Percentiles rank a stretch among this genome's conserved stretches.
Conservation (phyloP, 176 grass and related monocot species). For the barley (Hordeum vulgare) region DNA sequence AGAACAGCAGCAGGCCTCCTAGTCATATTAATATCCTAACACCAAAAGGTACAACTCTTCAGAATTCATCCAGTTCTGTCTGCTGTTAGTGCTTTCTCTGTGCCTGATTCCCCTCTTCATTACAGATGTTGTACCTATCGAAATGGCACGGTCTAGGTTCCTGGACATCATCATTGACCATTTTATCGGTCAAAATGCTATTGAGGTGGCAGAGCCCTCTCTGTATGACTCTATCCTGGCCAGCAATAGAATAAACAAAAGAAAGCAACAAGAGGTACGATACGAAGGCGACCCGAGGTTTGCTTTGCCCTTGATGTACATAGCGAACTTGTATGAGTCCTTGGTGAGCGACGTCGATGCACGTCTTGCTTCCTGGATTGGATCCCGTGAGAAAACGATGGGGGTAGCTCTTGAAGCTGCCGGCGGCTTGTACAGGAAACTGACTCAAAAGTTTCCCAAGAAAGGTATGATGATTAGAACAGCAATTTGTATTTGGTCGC, state of each 20-base stretch:
- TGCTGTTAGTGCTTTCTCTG: neutral
- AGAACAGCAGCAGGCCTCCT: conserved; percentile 57
- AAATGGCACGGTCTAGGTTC: conserved; percentile 61
- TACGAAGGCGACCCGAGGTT: conserved; percentile 72
- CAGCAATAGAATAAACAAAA: conserved; percentile 62
- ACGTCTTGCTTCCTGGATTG: conserved; percentile 57
- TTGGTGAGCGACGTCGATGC: conserved; percentile 62
- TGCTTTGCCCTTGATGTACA: conserved; percentile 89
- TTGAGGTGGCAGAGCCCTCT: conserved; percentile 54
- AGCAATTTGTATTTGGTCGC: neutral
- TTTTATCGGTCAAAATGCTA: conserved; percentile 66
- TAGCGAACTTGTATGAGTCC: conserved; percentile 87
- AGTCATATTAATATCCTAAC: conserved; percentile 65
- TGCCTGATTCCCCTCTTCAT: neutral
- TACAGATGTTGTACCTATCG: conserved; percentile 76
- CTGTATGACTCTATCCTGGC: conserved; percentile 27
- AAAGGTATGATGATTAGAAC: conserved; percentile 43
- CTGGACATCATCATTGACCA: conserved; percentile 65
- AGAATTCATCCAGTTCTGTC: neutral
- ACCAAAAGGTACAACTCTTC: conserved; percentile 36
- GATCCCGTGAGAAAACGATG: conserved; percentile 58
- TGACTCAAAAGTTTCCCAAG: conserved; percentile 72
- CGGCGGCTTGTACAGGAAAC: conserved; percentile 87
- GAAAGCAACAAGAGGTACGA: conserved; percentile 51
- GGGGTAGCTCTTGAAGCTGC: conserved; percentile 87